Conservation (phyloP, 2,329 filamentous ascomycete genomes). For the Alternaria gaisen region DNA sequence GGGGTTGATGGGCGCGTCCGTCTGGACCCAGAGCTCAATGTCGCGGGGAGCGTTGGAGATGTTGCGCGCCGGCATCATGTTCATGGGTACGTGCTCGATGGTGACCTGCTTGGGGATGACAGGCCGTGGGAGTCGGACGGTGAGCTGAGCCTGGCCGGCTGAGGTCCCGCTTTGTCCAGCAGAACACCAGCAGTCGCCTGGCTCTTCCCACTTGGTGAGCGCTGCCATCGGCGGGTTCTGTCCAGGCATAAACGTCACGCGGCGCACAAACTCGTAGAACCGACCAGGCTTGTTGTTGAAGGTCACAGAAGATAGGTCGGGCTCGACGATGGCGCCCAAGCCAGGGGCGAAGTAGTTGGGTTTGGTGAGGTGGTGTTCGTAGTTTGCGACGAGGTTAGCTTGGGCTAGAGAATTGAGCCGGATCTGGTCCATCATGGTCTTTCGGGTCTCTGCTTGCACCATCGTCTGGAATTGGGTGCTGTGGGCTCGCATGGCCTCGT, state of each 20-base stretch:
- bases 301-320: constrained; percentile 65
- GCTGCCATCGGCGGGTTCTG: constrained; percentile 62
- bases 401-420: constrained; percentile 44
- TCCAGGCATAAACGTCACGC: constrained; percentile 28
- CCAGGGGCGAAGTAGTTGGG: constrained; percentile 78
- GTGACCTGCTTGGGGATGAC: constrained; percentile 53
- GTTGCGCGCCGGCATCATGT: constrained; percentile 48
- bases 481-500: constrained; percentile 27
- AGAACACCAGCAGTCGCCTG: constrained; percentile 89
- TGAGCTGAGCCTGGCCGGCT: constrained; percentile 69
- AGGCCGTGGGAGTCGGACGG: constrained; percentile 57
- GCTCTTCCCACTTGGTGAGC: constrained; percentile 75
- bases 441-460: constrained; percentile 35
- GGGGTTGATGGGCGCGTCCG: constrained; percentile 34
- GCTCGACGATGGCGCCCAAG: constrained; percentile 72
- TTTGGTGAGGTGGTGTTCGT: constrained; percentile 44
- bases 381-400: constrained; percentile 43
- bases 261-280: constrained; percentile 9
- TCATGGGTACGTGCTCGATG: constrained; percentile 58
- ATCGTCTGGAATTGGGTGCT: constrained; percentile 27
- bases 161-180: constrained; percentile 53
- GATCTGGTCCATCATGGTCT: constrained; percentile 44
- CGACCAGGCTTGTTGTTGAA: constrained; percentile 25
- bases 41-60: constrained; percentile 53
- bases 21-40: constrained; percentile 57